Evolutionary conservation across 1,284 basidiomycete genomes (phyloP).

Genomic region (Sphagnurus paluster): DNA sequence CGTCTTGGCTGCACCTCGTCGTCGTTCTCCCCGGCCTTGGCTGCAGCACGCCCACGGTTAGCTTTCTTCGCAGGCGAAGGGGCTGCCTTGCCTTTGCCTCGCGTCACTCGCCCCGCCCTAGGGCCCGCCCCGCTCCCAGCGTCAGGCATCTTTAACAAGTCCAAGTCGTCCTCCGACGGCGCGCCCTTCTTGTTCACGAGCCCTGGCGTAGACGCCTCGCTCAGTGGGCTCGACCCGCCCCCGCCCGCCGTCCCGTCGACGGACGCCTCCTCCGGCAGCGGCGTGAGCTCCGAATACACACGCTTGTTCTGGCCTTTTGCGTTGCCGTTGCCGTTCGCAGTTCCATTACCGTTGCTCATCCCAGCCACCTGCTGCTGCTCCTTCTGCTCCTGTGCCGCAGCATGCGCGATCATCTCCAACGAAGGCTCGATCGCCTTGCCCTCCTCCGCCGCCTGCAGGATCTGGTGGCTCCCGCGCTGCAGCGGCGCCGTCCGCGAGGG

Average conservation of each 20-base stretch:
- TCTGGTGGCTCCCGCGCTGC: slow-evolving; percentile 48
- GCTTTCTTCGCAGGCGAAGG: slow-evolving; percentile 11
- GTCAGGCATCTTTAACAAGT: neutral
- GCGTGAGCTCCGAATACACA: slow-evolving; percentile 38
- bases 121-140: slow-evolving; percentile 4
- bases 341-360: slow-evolving; percentile 15
- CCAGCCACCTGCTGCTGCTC: slow-evolving; percentile 17
- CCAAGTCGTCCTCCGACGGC: slow-evolving; percentile 11
- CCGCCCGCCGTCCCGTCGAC: slow-evolving; percentile 19
- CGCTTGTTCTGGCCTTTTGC: slow-evolving; percentile 40
- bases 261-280: slow-evolving; percentile 35
- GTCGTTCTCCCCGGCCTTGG: slow-evolving; percentile 15
- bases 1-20: slow-evolving; percentile 20
- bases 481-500: slow-evolving; percentile 34
- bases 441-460: slow-evolving; percentile 40
- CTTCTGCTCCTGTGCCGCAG: slow-evolving; percentile 22
- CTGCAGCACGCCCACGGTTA: slow-evolving; percentile 12
- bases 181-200: slow-evolving; percentile 4
- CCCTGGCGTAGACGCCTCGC: slow-evolving; percentile 5
- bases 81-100: slow-evolving; percentile 19
- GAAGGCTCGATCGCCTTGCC: slow-evolving; percentile 37
- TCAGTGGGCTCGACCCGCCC: slow-evolving; percentile 13
- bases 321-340: slow-evolving; percentile 14
- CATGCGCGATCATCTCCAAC: slow-evolving; percentile 42
- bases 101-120: slow-evolving; percentile 8